Base-by-base conservation (phyloP, 2,329 filamentous ascomycete species). In the Aspergillus niger region DNA sequence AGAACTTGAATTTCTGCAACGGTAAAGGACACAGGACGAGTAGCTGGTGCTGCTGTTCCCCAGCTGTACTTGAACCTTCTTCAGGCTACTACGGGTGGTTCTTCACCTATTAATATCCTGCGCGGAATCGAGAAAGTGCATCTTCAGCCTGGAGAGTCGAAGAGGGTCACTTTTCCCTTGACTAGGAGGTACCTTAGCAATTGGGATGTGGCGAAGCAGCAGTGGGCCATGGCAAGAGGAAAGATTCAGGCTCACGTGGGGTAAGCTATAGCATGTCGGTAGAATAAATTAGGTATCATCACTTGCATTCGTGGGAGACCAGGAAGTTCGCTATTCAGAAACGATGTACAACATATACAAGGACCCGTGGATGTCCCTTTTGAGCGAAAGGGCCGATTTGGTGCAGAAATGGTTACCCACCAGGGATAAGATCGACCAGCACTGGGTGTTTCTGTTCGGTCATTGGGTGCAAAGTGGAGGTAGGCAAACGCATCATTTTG, bases 11-110 rank as follows among this genome's bases (percentile, higher is more conserved):
- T 38, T 11, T 38, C 36, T 3, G 13, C 11, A 38, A 38, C 36
- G 13, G 36, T 38, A 38, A 13, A 13, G 15, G 15, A 88, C 73
- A 81, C 79, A 0, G 85, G 85, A 22, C 55, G 64, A 0, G 66
- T 77, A 2, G 69, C 72, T 20, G 85, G 83, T 15, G 78, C 80
- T 2, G 78, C 81, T 8, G 81, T 87, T 1, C 76, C 82, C 3
- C 85, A 88, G 72, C 74, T 88, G 3, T 87, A 87, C 67, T 71
- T 87, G 1, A 76, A 81, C 68, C 81, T 76, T 74, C 69, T 60
- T 2, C 58, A 53, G 1, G 66, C 26, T 4, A 26, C 26, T 26
- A 26, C 7, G 3, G 57, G 1, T 30, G 59, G 70, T 66, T 36
- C 64, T 67, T 58, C 79, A 82, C 65, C 75, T 2, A 11, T 38